These are phyloP conservation scores for Fusarium tricinctum DNA, from an alignment of 2,329 filamentous ascomycete genomes.

Conservation along the genomic window DNA sequence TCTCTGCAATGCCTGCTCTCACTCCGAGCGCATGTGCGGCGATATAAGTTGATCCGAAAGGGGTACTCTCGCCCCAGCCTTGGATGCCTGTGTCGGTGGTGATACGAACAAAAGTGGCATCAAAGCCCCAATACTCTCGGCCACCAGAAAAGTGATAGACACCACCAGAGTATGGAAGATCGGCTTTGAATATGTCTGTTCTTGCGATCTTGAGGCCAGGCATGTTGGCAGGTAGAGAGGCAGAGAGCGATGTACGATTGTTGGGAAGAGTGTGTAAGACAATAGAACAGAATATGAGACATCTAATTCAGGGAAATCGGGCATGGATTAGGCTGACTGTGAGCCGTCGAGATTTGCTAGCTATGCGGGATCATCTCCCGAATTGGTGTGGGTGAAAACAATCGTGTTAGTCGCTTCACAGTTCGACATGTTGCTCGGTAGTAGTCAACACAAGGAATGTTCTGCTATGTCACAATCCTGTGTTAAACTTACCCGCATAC, in stretches of 20 bases:
- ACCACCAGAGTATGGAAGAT: too few relatives aligned
- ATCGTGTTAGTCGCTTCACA: constrained; percentile 15
- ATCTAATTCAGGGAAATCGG: neutral
- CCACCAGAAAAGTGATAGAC: too few relatives aligned
- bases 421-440: neutral
- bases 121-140: too few relatives aligned
- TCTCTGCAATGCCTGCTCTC: too few relatives aligned
- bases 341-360: neutral
- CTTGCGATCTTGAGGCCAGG: too few relatives aligned
- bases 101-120: too few relatives aligned
- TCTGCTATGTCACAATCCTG: neutral
- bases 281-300: constrained; percentile 11
- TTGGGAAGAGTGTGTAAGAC: neutral
- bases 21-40: too few relatives aligned
- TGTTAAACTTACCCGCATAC: neutral
- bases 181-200: too few relatives aligned
- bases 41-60: too few relatives aligned
- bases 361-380: constrained; percentile 17
- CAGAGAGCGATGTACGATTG: neutral
- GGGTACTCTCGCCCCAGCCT: too few relatives aligned
- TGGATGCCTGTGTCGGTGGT: too few relatives aligned
- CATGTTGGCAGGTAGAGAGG: neutral
- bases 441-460: neutral
- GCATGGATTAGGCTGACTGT: neutral
- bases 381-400: neutral